These are phyloP conservation scores for Mycena citricolor DNA, from an alignment of 1,284 basidiomycete species.

Conservation along the genomic window DNA sequence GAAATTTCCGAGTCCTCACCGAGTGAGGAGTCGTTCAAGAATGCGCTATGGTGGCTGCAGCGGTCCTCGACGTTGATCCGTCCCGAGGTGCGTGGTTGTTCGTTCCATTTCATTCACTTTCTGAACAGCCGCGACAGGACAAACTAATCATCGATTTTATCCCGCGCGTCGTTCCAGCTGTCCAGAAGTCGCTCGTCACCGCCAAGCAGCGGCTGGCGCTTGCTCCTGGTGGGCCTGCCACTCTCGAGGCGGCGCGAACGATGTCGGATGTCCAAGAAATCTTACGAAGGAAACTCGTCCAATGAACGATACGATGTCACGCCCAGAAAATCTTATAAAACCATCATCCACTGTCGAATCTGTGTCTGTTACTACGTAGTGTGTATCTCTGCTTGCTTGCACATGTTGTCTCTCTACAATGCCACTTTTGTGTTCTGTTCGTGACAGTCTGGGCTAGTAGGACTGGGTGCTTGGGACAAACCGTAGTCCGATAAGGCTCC, in stretches of 20 bases:
- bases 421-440: too few relatives aligned
- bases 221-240: conserved; percentile 66
- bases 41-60: conserved; percentile 80
- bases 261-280: conserved; percentile 74
- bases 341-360: too few relatives aligned
- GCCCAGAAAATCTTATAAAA: too few relatives aligned
- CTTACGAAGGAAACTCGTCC: conserved; percentile 57
- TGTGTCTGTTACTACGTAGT: too few relatives aligned
- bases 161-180: conserved; percentile 73
- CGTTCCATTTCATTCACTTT: conserved; percentile 10
- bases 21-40: conserved; percentile 75
- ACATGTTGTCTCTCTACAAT: too few relatives aligned
- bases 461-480: too few relatives aligned
- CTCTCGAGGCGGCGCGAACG: conserved; percentile 63
- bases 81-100: conserved; percentile 53
- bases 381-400: too few relatives aligned
- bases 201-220: conserved; percentile 76
- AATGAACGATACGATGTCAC: conserved; percentile 24
- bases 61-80: conserved; percentile 67
- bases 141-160: conserved; percentile 79
- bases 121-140: conserved; percentile 45
- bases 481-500: too few relatives aligned
- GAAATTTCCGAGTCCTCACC: conserved; percentile 73
- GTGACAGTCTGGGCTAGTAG: too few relatives aligned
- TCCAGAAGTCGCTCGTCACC: conserved; percentile 69